Base-by-base conservation (phyloP, 768 basidiomycete genomes). In the Pleurotus salmoneostramineus region DNA sequence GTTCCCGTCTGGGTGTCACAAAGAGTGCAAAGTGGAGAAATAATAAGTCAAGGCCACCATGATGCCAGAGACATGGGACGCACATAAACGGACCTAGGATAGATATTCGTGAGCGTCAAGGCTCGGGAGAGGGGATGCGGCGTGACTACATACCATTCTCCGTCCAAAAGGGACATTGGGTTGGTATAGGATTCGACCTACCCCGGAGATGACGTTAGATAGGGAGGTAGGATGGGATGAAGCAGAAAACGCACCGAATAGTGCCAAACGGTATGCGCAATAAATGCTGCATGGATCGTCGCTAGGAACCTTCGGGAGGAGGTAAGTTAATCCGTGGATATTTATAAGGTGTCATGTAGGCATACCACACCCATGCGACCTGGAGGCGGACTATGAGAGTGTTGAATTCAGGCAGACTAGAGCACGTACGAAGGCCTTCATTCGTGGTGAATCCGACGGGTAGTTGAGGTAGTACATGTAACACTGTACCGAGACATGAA, bases 281-380 rank as follows among this genome's bases (percentile, higher is more conserved):
- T 33, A 40, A 55, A 31, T n/a, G 32, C 27, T 10, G 52, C 52
- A 43, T 55, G 52, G n/a, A 55, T 8, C 2, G 52, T 55, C 7
- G 52, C 52, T n/a, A 55, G 40, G 14, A 1, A 5, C 52, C 52
- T 55, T 15, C 10, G 7, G 17, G 12, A 43, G 37, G 37, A 27
- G 12, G 40, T 6, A 40, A 40, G n/a, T n/a, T n/a, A 40, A n/a
- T 8, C n/a, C 37, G 8, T 40, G 37, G 37, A 10, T 2, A 10
- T 32, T 6, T 17, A 49, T 8, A 49, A 31, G 36, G 36, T 10
- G 21, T 27, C 21, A 27, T 27, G 21, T 5, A 40, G 15, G 27
- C 52, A n/a, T 42, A 55, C 52, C 52, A 55, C 4, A 55, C n/a
- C 36, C 3, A 55, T 12, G 36, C 52, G 21, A 55, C 52, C 52